Evolutionary conservation across 495 filamentous ascomycete species (phyloP).

Genomic region (Penicillium cataractarum): DNA sequence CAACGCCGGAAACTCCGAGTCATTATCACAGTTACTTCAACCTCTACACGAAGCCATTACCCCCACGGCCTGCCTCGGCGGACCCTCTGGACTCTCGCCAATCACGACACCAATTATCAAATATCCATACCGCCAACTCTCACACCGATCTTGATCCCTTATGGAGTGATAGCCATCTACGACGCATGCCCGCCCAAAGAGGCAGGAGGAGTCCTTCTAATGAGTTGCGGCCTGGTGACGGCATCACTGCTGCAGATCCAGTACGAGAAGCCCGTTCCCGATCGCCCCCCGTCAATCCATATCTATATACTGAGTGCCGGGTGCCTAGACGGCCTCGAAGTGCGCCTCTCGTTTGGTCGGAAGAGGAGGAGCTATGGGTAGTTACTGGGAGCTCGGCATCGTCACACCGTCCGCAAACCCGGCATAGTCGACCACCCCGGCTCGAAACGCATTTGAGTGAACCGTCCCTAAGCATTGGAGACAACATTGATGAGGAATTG

Average conservation of each 20-base stretch:
- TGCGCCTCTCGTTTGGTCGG: conserved; percentile 15
- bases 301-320: not conserved
- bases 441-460: not conserved
- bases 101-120: not conserved
- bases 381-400: not conserved
- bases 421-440: not conserved
- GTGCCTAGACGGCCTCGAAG: conserved; percentile 11
- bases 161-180: conserved; percentile 8
- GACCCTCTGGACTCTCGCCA: conserved; percentile 8
- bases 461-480: not conserved
- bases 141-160: not conserved
- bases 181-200: conserved; percentile 8
- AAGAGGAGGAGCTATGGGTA: conserved; percentile 18
- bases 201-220: conserved; percentile 2
- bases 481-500: not conserved
- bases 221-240: not conserved
- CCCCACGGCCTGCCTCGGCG: conserved; percentile 21
- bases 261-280: conserved; percentile 1
- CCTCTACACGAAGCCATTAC: conserved; percentile 22
- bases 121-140: not conserved
- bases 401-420: not conserved
- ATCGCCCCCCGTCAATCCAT: not conserved
- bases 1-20: conserved; percentile 7
- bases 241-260: not conserved
- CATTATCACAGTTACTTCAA: conserved; percentile 8